Conservation (phyloP, 495 filamentous ascomycete species). For the Baudoinia panamericana region DNA sequence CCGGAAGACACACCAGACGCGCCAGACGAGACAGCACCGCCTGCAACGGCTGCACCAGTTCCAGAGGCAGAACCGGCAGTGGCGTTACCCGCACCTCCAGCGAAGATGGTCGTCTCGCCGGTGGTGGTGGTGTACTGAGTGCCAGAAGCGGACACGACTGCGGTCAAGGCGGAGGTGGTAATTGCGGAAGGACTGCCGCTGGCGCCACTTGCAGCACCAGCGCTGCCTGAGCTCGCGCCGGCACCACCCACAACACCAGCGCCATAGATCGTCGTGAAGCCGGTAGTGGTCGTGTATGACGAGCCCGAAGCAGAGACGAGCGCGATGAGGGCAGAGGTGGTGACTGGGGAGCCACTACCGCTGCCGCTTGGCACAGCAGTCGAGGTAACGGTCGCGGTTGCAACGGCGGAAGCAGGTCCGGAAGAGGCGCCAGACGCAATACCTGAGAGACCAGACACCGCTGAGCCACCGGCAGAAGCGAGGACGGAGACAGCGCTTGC, state of each 20-base stretch:
- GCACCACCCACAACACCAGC: constrained; percentile 13
- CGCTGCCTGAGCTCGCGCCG: too few species aligned
- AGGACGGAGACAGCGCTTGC: constrained; percentile 19
- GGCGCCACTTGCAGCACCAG: background rate
- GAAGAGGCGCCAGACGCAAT: constrained; percentile 20
- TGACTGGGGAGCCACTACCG: constrained; percentile 16
- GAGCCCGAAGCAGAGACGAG: constrained; percentile 21
- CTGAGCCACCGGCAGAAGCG: constrained; percentile 17
- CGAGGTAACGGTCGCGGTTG: constrained; percentile 4
- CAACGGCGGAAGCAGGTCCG: constrained; percentile 18
- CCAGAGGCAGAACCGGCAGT: constrained; percentile 6
- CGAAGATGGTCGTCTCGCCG: constrained; percentile 25
- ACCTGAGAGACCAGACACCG: constrained; percentile 10
- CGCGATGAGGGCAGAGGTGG: constrained; percentile 23
- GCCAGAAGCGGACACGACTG: constrained; percentile 16
- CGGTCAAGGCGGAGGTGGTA: constrained; percentile 21
- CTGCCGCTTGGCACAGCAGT: background rate
- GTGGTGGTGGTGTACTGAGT: constrained; percentile 19
- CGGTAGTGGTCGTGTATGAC: constrained; percentile 21
- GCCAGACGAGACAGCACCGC: too few species aligned
- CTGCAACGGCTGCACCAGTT: too few species aligned
- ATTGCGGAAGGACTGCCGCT: constrained; percentile 15
- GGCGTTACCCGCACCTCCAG: constrained; percentile 16
- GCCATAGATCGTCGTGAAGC: constrained; percentile 26
- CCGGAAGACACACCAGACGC: constrained; percentile 10